Evolutionary conservation across 257 asterid genomes (phyloP), one percentile per base, ranked within the genome.

Genomic region (Capsicum chinense): DNA sequence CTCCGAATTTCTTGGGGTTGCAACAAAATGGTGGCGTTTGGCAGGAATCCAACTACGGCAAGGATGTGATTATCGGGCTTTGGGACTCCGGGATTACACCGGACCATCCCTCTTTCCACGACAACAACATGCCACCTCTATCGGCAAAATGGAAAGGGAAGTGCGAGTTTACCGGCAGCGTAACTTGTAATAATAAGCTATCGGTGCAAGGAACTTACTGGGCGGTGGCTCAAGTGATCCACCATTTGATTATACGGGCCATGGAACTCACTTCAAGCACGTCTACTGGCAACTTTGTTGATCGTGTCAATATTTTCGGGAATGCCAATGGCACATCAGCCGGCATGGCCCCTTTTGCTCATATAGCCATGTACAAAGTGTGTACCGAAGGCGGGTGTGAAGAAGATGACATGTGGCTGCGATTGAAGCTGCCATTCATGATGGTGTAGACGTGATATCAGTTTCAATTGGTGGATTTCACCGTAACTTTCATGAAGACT

Each of bases 291-390:
- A 85, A 84, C 57, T 84, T 88, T 26, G 81, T 85, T 17, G 17
- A n/a, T 5, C 70, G 54, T 44, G 89, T 85, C 9, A 79, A 74
- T 48, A 37, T 83, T 47, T 66, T 79, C 9, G 85, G 86, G 11
- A 67, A 79, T 9, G 89, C 89, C 81, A 83, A 71, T 9, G 91
- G 88, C 54, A 87, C 87, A 8, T 86, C 90, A 2, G 66, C 74
- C 26, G 85, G 88, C 3, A 84, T 89, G 12, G 88, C 91, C 2
- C 90, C 88, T 9, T 76, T 67, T 2, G 91, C 89, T 4, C 87
- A 84, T 9, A 19, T 85, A 13, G 83, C 88, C 1, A 82, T 89
- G 52, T 89, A 87, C 70, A 85, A 85, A 47, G 91, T 63, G 2
- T 84, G 88, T 42, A 5, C 10, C 44, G 44, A 4, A 39, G 5